Base-by-base conservation (phyloP, 1,284 basidiomycete genomes). In the Pisolithus thermaeus region DNA sequence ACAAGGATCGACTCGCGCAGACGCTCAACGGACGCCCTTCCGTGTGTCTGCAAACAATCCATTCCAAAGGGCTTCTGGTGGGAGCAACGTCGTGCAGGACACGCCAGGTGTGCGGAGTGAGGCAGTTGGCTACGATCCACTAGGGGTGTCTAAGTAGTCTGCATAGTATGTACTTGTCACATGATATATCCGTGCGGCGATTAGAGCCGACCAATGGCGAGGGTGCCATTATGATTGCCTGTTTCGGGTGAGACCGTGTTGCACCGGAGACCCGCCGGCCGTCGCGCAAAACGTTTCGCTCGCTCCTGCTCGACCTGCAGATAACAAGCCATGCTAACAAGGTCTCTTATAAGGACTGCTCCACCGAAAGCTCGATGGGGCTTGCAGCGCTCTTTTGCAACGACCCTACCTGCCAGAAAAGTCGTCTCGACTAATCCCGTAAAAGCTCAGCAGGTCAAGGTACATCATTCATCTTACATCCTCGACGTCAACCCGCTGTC, bases 381-480 rank as follows among this genome's bases (percentile, higher is more conserved):
- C 59, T 68, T 77, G 46, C 69, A 71, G 46, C 77, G 84, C 56
- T 71, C 79, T 6, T 90, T 91, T 68, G 77, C 81, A 61, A 73
- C 79, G 3, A 81, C 87, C 7, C 67, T 79, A 11, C 70, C 79
- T 42, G 77, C 75, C 23, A 71, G 73, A 54, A 81, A 77, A 62
- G 78, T 93, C 61, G 83, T 85, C 55, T 82, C 84, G 40, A 86
- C 86, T 40, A 87, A 81, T 65, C 87, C 91, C 27, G 77, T 87
- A 56, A 89, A 84, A 66, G 92, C 92, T 27, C 80, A 92, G 72
- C 85, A 92, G 72, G 89, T 87, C 64, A 79, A 85, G 76, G 90
- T 85, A 63, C 39, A 68, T 39, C 43, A 28, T 38, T 44, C 23
- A 41, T 56, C 53, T 47, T 54, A 52, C 48, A 37, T 45, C 47